phyloP scores from a whole-genome alignment of 2,329 filamentous ascomycete species.

The Verticillium dahliae region DNA sequence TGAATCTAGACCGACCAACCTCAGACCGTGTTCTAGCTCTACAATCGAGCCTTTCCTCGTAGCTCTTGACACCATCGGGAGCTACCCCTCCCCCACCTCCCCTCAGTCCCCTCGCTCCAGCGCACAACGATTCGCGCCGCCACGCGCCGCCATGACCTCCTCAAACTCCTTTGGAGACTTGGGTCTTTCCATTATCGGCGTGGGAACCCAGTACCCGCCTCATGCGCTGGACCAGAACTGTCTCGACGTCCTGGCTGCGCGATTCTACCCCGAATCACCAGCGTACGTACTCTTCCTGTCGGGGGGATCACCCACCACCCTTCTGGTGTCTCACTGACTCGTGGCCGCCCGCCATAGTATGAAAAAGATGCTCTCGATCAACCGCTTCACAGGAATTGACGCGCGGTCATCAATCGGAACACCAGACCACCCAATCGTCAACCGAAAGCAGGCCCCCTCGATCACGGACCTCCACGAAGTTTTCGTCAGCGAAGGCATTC shows the following conservation, averaged over 20 bases:
- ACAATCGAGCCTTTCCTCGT: not conserved
- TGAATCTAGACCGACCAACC: not conserved
- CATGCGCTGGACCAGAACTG: slow-evolving; percentile 41
- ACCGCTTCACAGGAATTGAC: slow-evolving; percentile 59
- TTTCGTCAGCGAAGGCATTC: slow-evolving; percentile 52
- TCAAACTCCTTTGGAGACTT: slow-evolving; percentile 39
- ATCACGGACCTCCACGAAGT: slow-evolving; percentile 48
- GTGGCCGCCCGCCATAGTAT: slow-evolving; percentile 35
- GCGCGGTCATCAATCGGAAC: slow-evolving; percentile 55
- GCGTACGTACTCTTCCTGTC: slow-evolving; percentile 40
- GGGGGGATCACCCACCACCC: no score
- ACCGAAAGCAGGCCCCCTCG: slow-evolving; percentile 44
- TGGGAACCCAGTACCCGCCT: slow-evolving; percentile 56
- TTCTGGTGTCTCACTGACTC: not conserved
- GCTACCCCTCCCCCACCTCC: not conserved
- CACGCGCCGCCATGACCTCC: slow-evolving; percentile 32
- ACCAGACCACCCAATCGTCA: slow-evolving; percentile 55
- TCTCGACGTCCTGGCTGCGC: slow-evolving; percentile 44
- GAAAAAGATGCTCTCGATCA: slow-evolving; percentile 57
- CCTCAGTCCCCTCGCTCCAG: not conserved
- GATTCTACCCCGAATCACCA: slow-evolving; percentile 52
- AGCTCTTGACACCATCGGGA: not conserved
- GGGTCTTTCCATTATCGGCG: slow-evolving; percentile 53
- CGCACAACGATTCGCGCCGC: slow-evolving; percentile 1
- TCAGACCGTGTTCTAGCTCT: not conserved